Evolutionary conservation across 441 rosid genomes (phyloP), one percentile per base, ranked within the genome.

Genomic region (Hypseocharis bilobata): DNA sequence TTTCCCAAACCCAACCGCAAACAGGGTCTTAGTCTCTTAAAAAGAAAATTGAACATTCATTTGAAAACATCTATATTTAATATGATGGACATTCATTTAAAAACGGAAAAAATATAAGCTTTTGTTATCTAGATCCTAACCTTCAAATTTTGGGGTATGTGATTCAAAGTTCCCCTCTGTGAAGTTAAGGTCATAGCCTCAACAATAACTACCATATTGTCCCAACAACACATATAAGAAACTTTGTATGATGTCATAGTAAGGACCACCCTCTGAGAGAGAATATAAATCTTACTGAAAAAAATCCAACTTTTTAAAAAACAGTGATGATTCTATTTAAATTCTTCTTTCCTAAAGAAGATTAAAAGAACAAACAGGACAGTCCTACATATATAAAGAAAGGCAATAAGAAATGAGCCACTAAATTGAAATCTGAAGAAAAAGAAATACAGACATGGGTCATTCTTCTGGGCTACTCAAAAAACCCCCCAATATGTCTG

Each of bases 321-420:
- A 49, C 57, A 51, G 56, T 52, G 57, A 52, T 52, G 57, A 52
- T 52, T 52, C 28, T 28, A 25, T 27, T 28, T 56, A 30, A 2
- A 6, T 14, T 20, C 34, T 56, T 56, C 42, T 69, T 30, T 72
- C 30, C 1, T 32, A 26, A 23, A 40, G 26, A 23, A 16, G 26
- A 62, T 34, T 3, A 22, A 64, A 56, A 45, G 49, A 58, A 58
- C 27, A 59, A 47, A 49, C 40, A 57, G 72, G 45, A 40, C n/a
- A n/a, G 29, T 55, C 49, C 14, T 45, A 11, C 51, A 25, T 45
- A 25, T 42, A 34, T 34, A 30, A 52, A 47, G 62, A 71, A 63
- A 72, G 63, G 63, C 62, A 58, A 34, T 10, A 60, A 70, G 61
- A 72, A 69, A 64, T 64, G 60, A 70, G 56, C 65, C 72, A 59